These are phyloP conservation scores for Fusarium sp. DNA, from an alignment of 2,329 filamentous ascomycete species.

Conservation along the genomic window DNA sequence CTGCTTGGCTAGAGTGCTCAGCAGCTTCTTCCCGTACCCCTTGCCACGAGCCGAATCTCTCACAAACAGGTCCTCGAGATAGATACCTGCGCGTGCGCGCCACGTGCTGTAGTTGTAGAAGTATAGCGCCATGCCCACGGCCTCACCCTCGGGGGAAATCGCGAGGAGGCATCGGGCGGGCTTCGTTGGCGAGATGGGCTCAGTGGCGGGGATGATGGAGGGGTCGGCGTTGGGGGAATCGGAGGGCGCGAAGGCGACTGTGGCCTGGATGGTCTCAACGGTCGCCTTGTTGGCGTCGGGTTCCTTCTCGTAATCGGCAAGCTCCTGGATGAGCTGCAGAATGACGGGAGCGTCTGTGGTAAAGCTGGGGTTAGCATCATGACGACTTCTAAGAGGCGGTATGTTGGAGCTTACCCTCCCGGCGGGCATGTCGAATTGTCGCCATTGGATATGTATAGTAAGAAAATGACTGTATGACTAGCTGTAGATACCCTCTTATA, in stretches of 20 bases:
- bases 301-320: slow-evolving; percentile 90
- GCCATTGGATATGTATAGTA: slow-evolving; percentile 41
- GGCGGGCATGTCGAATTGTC: slow-evolving; percentile 47
- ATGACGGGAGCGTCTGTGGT: slow-evolving; percentile 82
- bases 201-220: slow-evolving; percentile 59
- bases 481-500: slow-evolving; percentile 7
- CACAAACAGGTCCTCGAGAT: slow-evolving; percentile 94
- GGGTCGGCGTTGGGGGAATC: slow-evolving; percentile 59
- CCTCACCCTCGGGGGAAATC: slow-evolving; percentile 61
- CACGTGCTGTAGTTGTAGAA: slow-evolving; percentile 98
- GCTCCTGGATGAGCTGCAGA: slow-evolving; percentile 82
- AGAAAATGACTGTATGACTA: slow-evolving; percentile 6
- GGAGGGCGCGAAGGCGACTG: slow-evolving; percentile 80
- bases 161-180: slow-evolving; percentile 84
- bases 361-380: slow-evolving; percentile 30
- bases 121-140: slow-evolving; percentile 86
- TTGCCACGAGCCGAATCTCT: slow-evolving; percentile 75
- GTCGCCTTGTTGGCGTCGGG: slow-evolving; percentile 82
- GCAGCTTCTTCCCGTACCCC: slow-evolving; percentile 83
- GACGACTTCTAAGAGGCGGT: slow-evolving; percentile 1
- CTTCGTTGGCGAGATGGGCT: slow-evolving; percentile 66
- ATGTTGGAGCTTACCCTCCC: slow-evolving; percentile 40
- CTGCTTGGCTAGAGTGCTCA: slow-evolving; percentile 84
- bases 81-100: slow-evolving; percentile 88
- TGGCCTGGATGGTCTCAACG: slow-evolving; percentile 76